phyloP scores from a whole-genome alignment of 2,329 filamentous ascomycete genomes.

The Cordyceps farinosa region DNA sequence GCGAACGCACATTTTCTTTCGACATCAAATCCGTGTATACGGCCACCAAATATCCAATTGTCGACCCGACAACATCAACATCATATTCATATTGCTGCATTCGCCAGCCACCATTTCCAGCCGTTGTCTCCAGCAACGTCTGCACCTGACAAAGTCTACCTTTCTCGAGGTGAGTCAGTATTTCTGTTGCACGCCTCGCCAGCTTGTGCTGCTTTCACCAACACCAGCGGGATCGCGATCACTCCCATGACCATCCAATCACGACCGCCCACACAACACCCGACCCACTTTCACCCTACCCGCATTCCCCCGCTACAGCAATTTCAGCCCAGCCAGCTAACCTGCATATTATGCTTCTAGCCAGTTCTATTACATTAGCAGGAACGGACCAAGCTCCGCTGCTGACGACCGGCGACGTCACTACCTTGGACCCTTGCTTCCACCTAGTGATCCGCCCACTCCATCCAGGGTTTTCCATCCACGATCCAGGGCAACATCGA shows the following conservation, averaged over 20 bases:
- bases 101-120: not conserved
- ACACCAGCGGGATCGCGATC: constrained; percentile 5
- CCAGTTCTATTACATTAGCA: not conserved
- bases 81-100: not conserved
- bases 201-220: not conserved
- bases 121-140: not conserved
- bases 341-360: not conserved
- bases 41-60: not conserved
- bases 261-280: not conserved
- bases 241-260: constrained; percentile 8
- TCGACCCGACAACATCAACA: not conserved
- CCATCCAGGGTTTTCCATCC: constrained; percentile 3
- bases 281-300: not conserved
- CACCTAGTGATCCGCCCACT: not conserved
- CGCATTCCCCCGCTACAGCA: constrained; percentile 5
- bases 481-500: constrained; percentile 2
- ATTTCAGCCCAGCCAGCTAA: not conserved
- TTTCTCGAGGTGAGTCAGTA: not conserved
- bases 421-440: not conserved
- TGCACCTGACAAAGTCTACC: not conserved
- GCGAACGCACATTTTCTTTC: not conserved
- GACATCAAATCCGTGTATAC: not conserved
- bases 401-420: constrained; percentile 15
- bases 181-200: not conserved
- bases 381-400: not conserved